Evolutionary conservation across 352 stramenopile species (phyloP), one percentile per base, ranked within the genome.

Genomic region (Peronospora belbahrii): DNA sequence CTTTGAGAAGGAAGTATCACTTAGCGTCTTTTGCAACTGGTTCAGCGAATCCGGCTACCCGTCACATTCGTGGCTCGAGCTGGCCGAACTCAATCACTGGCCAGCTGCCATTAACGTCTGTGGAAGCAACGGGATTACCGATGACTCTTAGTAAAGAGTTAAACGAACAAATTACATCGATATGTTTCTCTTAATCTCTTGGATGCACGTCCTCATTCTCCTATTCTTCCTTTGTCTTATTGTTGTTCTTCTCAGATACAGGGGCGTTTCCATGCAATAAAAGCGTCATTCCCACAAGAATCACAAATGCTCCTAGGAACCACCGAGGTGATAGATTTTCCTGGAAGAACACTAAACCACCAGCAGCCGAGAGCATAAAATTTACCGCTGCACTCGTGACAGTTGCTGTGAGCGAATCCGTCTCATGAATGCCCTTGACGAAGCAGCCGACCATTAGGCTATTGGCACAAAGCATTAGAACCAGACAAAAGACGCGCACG

Each of bases 351-450:
- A 86, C 42, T 7, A 52, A 50, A 1, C 81, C 81, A 6, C 65
- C 59, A 13, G 67, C 61, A 11, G 78, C 81, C 15, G 81, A 87
- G 23, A 89, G 49, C 59, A 90, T 75, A 39, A 93, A 93, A 63
- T 93, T 93, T 31, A 80, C 65, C 2, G 78, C 67, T 4, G 79
- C 70, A 38, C 78, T 90, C 3, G 81, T 90, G 59, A 93, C 75
- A 0, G 81, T 93, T 6, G 81, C 78, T 1, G 81, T 93, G 15
- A 93, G 70, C 14, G 81, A 93, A 60, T 93, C 81, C 10, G 81
- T 90, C 58, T 90, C 78, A 30, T 93, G 81, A 1, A 93, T 53
- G 0, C 78, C 78, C 18, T 83, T 75, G 46, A 93, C 74, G 37
- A 93, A 93, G 59, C 64, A 89, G 52, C 59, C 70, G 39, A 93